Base-by-base conservation (phyloP, 306 rosid genomes). In the Vachellia pachyceras region DNA sequence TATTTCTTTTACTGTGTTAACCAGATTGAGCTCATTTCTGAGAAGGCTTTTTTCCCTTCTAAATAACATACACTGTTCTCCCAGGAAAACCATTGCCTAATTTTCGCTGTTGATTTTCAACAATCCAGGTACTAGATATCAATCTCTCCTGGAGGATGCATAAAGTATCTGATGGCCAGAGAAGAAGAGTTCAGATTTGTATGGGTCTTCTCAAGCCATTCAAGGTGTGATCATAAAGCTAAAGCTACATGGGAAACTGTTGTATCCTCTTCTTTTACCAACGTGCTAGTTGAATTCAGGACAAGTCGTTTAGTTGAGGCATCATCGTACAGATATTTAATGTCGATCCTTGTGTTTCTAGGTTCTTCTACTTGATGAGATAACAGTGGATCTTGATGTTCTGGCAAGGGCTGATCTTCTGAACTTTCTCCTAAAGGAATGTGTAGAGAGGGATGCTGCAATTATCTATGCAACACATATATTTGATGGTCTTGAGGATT, bases 281-380 rank as follows among this genome's bases (percentile, higher is more conserved):
- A 69, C 47, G n/a, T 41, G 37, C 72, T 0, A 12, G 22, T 45
- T 77, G 37, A 73, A 33, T 73, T 47, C 40, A 42, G 58, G 74
- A 0, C 29, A 66, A 15, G 65, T 46, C 70, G 39, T 72, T 20
- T 44, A 37, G 47, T 68, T 80, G 40, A 14, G 0, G 74, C 78
- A 69, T 69, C 67, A n/a, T 73, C 12, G 66, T 41, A 36, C 35
- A 41, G 12, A 13, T 5, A 37, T 46, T 18, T 82, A 35, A 65
- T 69, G 76, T 50, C 83, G 58, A 71, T 82, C 85, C 52, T 69
- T 82, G 41, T 25, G 82, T 77, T 41, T 79, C 6, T 75, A 95
- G 97, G 99, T 93, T 79, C 99, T 95, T 82, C 97, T 95, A 73
- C 98, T 95, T 10, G 99, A 95, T 80, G 99, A 93, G 91, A 95